Conservation (phyloP, 2,329 filamentous ascomycete genomes). For the Lecanicillium sp. region DNA sequence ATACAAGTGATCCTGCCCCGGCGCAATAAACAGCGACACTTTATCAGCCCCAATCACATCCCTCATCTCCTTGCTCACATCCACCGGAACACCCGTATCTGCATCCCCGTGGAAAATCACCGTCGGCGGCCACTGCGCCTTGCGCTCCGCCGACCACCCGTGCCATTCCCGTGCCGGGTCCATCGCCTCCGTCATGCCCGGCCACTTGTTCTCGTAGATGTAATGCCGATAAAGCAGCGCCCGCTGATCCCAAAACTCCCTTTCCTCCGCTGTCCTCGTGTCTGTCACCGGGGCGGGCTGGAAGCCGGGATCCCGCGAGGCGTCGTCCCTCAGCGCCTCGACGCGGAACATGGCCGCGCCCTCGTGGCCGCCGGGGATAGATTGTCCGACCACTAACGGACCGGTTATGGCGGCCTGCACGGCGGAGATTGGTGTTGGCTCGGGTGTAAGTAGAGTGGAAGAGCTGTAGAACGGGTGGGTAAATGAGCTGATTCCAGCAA, state of each 20-base stretch:
- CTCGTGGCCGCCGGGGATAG: conserved; percentile 9
- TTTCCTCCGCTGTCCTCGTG: neutral
- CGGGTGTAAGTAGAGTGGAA: conserved; percentile 23
- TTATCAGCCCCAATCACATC: conserved; percentile 22
- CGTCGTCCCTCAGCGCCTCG: conserved; percentile 23
- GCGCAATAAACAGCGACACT: conserved; percentile 22
- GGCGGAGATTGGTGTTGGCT: conserved; percentile 22
- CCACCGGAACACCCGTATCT: conserved; percentile 25
- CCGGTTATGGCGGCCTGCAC: conserved; percentile 21
- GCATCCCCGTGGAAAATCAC: conserved; percentile 29
- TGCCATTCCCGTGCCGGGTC: conserved; percentile 30
- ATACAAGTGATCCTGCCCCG: conserved; percentile 25
- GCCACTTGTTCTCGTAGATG: conserved; percentile 26
- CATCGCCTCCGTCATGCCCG: conserved; percentile 22
- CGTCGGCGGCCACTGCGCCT: conserved; percentile 26
- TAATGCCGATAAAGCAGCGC: conserved; percentile 29
- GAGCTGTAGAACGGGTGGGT: conserved; percentile 31
- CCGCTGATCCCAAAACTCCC: conserved; percentile 9
- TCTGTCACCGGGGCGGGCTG: conserved; percentile 1
- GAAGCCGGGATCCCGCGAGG: conserved; percentile 22
- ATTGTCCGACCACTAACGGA: conserved; percentile 21
- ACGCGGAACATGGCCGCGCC: conserved; percentile 20
- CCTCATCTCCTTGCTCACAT: conserved; percentile 24
- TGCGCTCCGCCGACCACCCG: conserved; percentile 10
- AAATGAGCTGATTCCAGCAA: conserved; percentile 31